phyloP scores from a whole-genome alignment of 768 basidiomycete genomes.

The Panaeolus cyanescens region DNA sequence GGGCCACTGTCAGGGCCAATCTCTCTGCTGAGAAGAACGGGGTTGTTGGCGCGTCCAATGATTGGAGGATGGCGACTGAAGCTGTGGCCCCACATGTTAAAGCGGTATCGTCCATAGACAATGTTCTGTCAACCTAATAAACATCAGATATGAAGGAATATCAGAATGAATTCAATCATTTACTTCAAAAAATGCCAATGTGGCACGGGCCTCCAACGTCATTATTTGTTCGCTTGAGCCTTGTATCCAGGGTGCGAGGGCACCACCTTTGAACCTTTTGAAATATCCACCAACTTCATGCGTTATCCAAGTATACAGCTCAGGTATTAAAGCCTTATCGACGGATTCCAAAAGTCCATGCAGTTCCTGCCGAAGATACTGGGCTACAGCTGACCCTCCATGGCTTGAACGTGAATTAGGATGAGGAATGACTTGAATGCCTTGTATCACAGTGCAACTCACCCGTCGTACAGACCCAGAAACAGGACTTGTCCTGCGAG shows the following conservation, averaged over 20 bases:
- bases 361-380: conserved; percentile 82
- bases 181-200: conserved; percentile 86
- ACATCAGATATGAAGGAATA: conserved; percentile 2
- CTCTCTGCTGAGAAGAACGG: conserved; percentile 83
- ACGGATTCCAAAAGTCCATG: conserved; percentile 85
- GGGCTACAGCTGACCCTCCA: conserved; percentile 88
- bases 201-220: conserved; percentile 85
- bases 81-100: conserved; percentile 88
- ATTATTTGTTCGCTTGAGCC: conserved; percentile 38
- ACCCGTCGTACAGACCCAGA: conserved; percentile 94
- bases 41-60: conserved; percentile 74
- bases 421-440: not conserved
- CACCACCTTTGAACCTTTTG: conserved; percentile 84
- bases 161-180: conserved; percentile 15
- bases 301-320: conserved; percentile 75
- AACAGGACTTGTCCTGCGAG: conserved; percentile 72
- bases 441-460: conserved; percentile 21
- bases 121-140: conserved; percentile 69
- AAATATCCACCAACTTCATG: conserved; percentile 84
- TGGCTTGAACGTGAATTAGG: conserved; percentile 51
- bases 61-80: conserved; percentile 89
- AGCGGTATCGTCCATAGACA: conserved; percentile 69
- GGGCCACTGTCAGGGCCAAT: conserved; percentile 85
- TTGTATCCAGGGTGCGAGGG: conserved; percentile 67
- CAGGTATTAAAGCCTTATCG: conserved; percentile 69